Percentiles rank a stretch among this genome's conserved stretches.
These are phyloP conservation scores for Lithocarpus polystachyus DNA, from an alignment of 306 rosid genomes.

Conservation along the genomic window DNA sequence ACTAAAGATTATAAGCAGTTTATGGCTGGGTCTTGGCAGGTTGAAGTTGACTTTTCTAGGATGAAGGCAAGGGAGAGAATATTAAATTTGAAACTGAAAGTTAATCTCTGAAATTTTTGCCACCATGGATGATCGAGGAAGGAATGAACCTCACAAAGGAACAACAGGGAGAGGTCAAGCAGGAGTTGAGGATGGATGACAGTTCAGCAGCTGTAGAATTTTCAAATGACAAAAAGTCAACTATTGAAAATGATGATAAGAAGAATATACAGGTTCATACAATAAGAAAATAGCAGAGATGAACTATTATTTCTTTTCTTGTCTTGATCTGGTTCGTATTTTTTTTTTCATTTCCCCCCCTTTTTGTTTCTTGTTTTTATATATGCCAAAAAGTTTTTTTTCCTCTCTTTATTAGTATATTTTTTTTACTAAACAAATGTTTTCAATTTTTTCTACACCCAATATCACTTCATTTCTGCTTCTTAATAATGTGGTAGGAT, in stretches of 20 bases:
- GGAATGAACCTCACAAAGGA: conserved; percentile 90
- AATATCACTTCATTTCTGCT: conserved; percentile 6
- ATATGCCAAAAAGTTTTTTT: neutral
- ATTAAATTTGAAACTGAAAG: conserved; percentile 60
- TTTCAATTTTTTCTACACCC: neutral
- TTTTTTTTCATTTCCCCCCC: conserved; percentile 11
- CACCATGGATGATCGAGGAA: conserved; percentile 94
- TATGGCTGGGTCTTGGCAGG: conserved; percentile 46
- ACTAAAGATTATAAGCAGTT: neutral
- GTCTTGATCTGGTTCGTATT: neutral
- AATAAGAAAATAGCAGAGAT: neutral
- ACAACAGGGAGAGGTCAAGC: conserved; percentile 82
- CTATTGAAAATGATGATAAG: conserved; percentile 40
- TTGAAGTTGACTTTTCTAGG: conserved; percentile 77
- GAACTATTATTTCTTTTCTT: conserved; percentile 8
- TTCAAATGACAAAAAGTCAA: conserved; percentile 68
- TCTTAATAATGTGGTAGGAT: conserved; percentile 46
- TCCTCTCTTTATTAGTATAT: neutral
- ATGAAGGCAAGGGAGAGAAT: conserved; percentile 59
- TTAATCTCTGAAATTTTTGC: conserved; percentile 65
- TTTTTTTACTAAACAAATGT: too few species aligned
- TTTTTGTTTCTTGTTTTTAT: neutral
- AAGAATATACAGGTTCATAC: conserved; percentile 55
- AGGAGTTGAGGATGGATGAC: conserved; percentile 64
- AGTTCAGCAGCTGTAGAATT: conserved; percentile 45